Percentiles rank a stretch among this genome's conserved stretches.
phyloP scores from a whole-genome alignment of 768 basidiomycete species.

The Cystobasidium onofrii region DNA sequence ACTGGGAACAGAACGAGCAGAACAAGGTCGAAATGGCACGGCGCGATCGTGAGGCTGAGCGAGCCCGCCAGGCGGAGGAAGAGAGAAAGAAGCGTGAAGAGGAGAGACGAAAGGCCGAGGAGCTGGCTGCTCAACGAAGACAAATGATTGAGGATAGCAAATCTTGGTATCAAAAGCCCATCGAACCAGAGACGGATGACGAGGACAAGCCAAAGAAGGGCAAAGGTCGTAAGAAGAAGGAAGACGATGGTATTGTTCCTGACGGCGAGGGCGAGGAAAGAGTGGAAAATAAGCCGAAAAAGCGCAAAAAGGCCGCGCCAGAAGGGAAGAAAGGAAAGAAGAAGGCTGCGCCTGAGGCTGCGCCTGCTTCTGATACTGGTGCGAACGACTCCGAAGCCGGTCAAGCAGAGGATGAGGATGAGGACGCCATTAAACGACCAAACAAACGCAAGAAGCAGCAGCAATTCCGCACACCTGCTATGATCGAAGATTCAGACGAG shows the following conservation, averaged over 20 bases:
- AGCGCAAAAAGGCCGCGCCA: conserved; percentile 13
- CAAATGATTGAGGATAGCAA: conserved; percentile 67
- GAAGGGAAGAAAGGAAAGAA: conserved; percentile 14
- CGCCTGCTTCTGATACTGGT: neutral
- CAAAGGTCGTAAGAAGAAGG: conserved; percentile 36
- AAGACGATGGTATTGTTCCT: conserved; percentile 41
- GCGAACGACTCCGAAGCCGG: neutral
- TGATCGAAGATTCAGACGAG: conserved; percentile 22
- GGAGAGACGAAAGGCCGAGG: conserved; percentile 62
- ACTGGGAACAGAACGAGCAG: conserved; percentile 41
- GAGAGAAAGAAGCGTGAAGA: conserved; percentile 61
- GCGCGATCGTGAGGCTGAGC: conserved; percentile 70
- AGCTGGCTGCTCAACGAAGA: conserved; percentile 69
- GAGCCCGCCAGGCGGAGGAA: conserved; percentile 53
- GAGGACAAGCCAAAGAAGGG: conserved; percentile 52
- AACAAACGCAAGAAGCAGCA: neutral
- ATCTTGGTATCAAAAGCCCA: conserved; percentile 64
- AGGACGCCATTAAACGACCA: conserved; percentile 3
- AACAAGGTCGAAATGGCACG: conserved; percentile 65
- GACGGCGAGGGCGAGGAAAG: conserved; percentile 32
- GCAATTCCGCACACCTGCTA: conserved; percentile 6
- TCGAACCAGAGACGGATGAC: conserved; percentile 68
- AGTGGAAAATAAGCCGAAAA: conserved; percentile 36
- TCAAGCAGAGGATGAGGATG: conserved; percentile 4
- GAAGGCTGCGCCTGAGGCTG: neutral